phyloP scores from a whole-genome alignment of 192 early-diverging fungal species.

The Rhizoclosmatium globosum region DNA sequence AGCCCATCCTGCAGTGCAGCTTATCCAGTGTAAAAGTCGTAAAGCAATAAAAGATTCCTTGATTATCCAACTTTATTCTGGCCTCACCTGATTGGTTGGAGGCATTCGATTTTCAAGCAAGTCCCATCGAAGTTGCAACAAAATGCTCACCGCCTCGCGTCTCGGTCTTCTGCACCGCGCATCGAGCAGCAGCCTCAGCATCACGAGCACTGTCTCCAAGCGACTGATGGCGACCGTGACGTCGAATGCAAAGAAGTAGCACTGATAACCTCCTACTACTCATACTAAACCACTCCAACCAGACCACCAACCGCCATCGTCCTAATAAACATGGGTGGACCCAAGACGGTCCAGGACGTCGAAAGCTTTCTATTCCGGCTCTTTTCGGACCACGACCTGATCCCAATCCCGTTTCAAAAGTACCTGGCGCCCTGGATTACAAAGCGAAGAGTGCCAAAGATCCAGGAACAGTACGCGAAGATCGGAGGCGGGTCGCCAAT shows the following conservation, averaged over 20 bases:
- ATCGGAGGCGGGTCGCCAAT: slow-evolving; percentile 98
- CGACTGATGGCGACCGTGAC: background rate
- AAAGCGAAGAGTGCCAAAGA: slow-evolving; percentile 81
- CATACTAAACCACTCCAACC: background rate
- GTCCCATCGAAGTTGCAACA: background rate
- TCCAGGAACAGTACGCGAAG: slow-evolving; percentile 87
- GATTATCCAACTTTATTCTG: too few species aligned
- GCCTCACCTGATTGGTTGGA: too few species aligned
- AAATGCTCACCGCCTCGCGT: background rate
- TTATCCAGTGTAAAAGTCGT: too few species aligned
- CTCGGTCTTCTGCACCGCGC: background rate
- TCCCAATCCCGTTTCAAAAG: slow-evolving; percentile 83
- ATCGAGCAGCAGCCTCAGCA: background rate
- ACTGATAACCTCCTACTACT: too few species aligned
- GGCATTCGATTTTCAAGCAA: too few species aligned
- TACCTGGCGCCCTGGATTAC: slow-evolving; percentile 78
- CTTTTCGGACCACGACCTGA: slow-evolving; percentile 92
- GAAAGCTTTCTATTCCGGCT: slow-evolving; percentile 82
- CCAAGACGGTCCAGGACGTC: slow-evolving; percentile 78
- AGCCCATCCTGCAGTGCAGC: too few species aligned
- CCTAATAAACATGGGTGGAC: slow-evolving; percentile 95
- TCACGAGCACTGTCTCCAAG: background rate
- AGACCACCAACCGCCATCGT: slow-evolving; percentile 75
- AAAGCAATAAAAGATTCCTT: too few species aligned
- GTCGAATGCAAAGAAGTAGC: background rate